phyloP scores from a whole-genome alignment of 495 filamentous ascomycete species.

The Neurospora sublineolata region DNA sequence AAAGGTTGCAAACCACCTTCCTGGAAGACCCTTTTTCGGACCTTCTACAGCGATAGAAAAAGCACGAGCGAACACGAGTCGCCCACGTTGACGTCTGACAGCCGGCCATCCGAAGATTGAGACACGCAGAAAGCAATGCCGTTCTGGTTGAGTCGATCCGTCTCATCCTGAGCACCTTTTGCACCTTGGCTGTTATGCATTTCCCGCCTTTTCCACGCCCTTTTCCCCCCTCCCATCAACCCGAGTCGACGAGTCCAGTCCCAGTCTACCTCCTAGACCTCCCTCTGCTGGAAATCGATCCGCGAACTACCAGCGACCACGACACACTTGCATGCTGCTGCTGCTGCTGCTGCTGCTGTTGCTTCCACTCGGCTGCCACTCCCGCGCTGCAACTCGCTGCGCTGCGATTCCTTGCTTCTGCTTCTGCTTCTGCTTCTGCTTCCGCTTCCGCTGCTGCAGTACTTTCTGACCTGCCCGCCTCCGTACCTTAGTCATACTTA shows the following conservation, averaged over 20 bases:
- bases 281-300: not conserved
- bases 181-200: not conserved
- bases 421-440: not conserved
- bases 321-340: slow-evolving; percentile 22
- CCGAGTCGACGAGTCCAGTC: not conserved
- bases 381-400: not conserved
- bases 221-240: not conserved
- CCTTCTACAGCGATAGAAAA: not conserved
- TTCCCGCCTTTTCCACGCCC: not conserved
- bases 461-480: not conserved
- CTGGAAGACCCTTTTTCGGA: not conserved
- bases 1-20: not conserved
- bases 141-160: not conserved
- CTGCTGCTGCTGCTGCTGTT: slow-evolving; percentile 10
- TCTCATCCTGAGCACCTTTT: not conserved
- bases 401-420: not conserved
- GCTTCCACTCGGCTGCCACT: slow-evolving; percentile 1
- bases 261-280: not conserved
- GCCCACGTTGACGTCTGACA: slow-evolving; percentile 16
- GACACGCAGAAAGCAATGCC: not conserved
- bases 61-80: slow-evolving; percentile 4
- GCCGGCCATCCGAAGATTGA: not conserved
- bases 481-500: not conserved
- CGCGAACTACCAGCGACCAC: slow-evolving; percentile 6
- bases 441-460: not conserved